Percentiles rank a stretch among this genome's conserved stretches.
Evolutionary conservation across 2,329 filamentous ascomycete genomes (phyloP).

Genomic region (Cladosporium oxysporum): DNA sequence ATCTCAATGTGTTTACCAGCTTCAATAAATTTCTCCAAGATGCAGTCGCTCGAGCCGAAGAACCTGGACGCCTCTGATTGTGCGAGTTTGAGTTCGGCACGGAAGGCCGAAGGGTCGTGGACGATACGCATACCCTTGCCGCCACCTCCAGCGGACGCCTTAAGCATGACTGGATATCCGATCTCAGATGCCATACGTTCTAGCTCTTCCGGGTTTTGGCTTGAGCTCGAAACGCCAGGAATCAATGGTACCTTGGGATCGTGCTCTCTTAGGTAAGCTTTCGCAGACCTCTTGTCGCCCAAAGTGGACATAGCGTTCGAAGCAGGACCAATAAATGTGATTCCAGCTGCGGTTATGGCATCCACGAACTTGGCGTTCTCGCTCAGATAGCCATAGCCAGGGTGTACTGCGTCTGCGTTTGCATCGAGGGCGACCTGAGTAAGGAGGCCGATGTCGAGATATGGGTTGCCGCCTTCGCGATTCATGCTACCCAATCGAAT

Average conservation of each 20-base stretch:
- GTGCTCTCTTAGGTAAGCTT: slow-evolving; percentile 31
- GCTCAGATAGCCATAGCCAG: slow-evolving; percentile 41
- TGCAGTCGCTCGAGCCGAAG: slow-evolving; percentile 25
- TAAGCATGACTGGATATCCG: slow-evolving; percentile 47
- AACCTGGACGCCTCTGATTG: slow-evolving; percentile 40
- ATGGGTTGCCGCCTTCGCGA: slow-evolving; percentile 20
- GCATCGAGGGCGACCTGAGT: slow-evolving; percentile 30
- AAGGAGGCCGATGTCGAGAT: slow-evolving; percentile 36
- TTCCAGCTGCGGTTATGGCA: slow-evolving; percentile 31
- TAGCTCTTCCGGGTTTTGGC: slow-evolving; percentile 28
- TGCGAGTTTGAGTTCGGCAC: slow-evolving; percentile 29
- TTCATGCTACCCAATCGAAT: slow-evolving; percentile 26
- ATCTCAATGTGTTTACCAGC: slow-evolving; percentile 78
- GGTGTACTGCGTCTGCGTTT: slow-evolving; percentile 36
- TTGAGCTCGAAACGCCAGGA: neutral
- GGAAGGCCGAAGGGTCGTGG: slow-evolving; percentile 35
- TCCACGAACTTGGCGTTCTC: slow-evolving; percentile 40
- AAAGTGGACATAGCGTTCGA: slow-evolving; percentile 36
- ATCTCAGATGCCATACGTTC: slow-evolving; percentile 30
- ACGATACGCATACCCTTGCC: slow-evolving; percentile 49
- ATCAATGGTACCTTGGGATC: slow-evolving; percentile 33
- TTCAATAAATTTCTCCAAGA: slow-evolving; percentile 40
- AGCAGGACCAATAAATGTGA: slow-evolving; percentile 40
- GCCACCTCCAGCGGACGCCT: slow-evolving; percentile 52
- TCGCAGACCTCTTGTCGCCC: slow-evolving; percentile 37